Evolutionary conservation across 345 rosid species (phyloP), one percentile per base, ranked within the genome.

Genomic region (Hypericum androsaemum): DNA sequence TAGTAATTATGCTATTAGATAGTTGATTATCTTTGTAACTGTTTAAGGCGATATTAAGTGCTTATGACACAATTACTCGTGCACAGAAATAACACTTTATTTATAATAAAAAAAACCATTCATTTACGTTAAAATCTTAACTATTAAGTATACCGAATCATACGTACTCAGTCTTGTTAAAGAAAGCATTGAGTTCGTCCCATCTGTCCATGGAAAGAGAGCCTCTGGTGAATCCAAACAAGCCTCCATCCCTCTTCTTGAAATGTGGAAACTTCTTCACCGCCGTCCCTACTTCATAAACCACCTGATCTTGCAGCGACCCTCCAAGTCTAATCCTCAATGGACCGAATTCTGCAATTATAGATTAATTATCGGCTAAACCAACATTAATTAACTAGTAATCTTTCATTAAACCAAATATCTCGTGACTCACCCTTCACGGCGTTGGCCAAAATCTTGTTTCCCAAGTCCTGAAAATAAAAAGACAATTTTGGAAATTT

Each of bases 201-300:
- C 85, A 82, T 67, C 74, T 67, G 0, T 69, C 47, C 83, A 71
- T 75, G 3, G 53, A 7, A 7, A 82, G 76, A 51, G 81, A 65
- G 8, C 83, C 86, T 57, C 39, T 22, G 56, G 60, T 73, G 63
- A 83, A 83, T 7, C 79, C 82, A 28, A 80, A 83, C 66, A 77
- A 28, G 8, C 65, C 71, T 6, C 8, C 57, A 0, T 52, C 8
- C 4, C 0, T 5, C 52, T 45, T 62, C 36, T 59, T 64, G 54
- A 82, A 69, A 32, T 43, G 62, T 2, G 71, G 64, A 50, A 81
- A 77, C 1, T 63, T 52, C 40, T 43, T 71, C 0, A 58, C 38
- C 0, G 73, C 41, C 7, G 63, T 42, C 1, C 76, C 70, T 14
- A 80, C 76, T 17, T 76, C 43, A 56, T 80, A 83, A 5, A 61